Percentiles rank a stretch among this genome's conserved stretches.
phyloP scores from a whole-genome alignment of 495 filamentous ascomycete species.

The Melanomma pulvis-pyrius region DNA sequence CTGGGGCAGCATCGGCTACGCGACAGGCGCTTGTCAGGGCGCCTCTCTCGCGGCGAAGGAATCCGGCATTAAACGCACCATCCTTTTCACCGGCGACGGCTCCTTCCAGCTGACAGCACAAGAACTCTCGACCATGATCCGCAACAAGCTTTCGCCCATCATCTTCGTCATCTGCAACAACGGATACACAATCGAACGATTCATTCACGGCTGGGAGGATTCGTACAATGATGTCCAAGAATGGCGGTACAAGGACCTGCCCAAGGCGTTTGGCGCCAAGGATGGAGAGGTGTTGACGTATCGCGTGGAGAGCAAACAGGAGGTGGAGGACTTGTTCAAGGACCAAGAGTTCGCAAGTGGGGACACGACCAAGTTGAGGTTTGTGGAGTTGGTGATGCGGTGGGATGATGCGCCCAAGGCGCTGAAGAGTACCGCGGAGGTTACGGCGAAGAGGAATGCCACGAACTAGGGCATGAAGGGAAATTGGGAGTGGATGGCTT shows the following conservation, averaged over 20 bases:
- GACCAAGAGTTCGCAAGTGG: conserved; percentile 64
- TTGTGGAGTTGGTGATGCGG: conserved; percentile 88
- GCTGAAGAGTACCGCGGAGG: conserved; percentile 64
- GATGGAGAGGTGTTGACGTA: conserved; percentile 63
- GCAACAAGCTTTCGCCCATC: conserved; percentile 74
- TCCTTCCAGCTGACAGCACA: conserved; percentile 83
- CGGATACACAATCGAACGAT: conserved; percentile 58
- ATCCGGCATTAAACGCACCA: conserved; percentile 45
- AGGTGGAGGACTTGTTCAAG: conserved; percentile 68
- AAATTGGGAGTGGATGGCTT: too few species aligned
- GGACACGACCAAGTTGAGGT: conserved; percentile 53
- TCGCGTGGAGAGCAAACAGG: conserved; percentile 69
- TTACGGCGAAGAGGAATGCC: conserved; percentile 70
- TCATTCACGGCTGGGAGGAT: conserved; percentile 52
- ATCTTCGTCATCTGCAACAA: conserved; percentile 61
- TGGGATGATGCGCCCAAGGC: conserved; percentile 76
- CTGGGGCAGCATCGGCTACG: conserved; percentile 78
- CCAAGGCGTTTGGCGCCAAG: conserved; percentile 66
- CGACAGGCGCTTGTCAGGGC: conserved; percentile 45
- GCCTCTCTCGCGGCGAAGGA: conserved; percentile 53
- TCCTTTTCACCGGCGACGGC: conserved; percentile 88
- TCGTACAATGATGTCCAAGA: conserved; percentile 55
- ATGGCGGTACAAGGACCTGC: conserved; percentile 61
- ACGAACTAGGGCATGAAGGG: conserved; percentile 37
- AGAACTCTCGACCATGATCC: conserved; percentile 84